A percentile compares a stretch with the other conserved stretches of the same genome.
Evolutionary conservation across 148 eudicot species (phyloP).

Genomic region (Spergularia bocconei): DNA sequence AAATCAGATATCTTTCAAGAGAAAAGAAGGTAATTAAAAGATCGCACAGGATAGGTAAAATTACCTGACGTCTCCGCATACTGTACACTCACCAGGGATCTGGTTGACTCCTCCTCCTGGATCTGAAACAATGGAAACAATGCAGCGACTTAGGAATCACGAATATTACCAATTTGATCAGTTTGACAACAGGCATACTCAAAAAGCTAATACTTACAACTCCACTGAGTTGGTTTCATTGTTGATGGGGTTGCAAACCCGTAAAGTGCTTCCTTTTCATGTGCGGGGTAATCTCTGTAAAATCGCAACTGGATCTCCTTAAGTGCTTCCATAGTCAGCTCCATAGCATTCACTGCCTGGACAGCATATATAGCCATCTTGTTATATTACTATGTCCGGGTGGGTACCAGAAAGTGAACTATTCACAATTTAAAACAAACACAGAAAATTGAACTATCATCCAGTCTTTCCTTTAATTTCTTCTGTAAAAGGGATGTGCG

Average conservation of each 20-base stretch:
- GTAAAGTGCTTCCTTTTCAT: constrained; percentile 72
- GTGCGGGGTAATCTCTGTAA: constrained; percentile 86
- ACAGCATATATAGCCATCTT: constrained; percentile 1
- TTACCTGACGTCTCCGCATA: constrained; percentile 95
- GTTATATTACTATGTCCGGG: background rate
- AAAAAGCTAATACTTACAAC: constrained; percentile 55
- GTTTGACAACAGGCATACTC: background rate
- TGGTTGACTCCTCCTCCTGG: constrained; percentile 97
- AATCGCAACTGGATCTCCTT: constrained; percentile 80
- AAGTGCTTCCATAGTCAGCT: constrained; percentile 89
- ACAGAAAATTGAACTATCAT: background rate
- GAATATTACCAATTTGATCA: background rate
- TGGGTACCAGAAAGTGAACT: background rate
- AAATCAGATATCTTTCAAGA: constrained; percentile 10
- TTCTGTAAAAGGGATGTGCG: too few species aligned
- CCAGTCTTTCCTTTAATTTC: too few species aligned
- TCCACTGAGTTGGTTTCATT: constrained; percentile 99
- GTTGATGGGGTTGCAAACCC: constrained; percentile 97
- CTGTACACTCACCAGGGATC: constrained; percentile 79
- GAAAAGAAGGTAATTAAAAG: background rate
- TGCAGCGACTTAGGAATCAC: constrained; percentile 3
- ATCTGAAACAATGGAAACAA: constrained; percentile 43
- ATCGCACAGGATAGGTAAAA: constrained; percentile 4
- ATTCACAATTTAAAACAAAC: background rate
- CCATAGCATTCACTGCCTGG: constrained; percentile 93